Evolutionary conservation across 306 rosid genomes (phyloP).

Genomic region (Medicago ruthenica): DNA sequence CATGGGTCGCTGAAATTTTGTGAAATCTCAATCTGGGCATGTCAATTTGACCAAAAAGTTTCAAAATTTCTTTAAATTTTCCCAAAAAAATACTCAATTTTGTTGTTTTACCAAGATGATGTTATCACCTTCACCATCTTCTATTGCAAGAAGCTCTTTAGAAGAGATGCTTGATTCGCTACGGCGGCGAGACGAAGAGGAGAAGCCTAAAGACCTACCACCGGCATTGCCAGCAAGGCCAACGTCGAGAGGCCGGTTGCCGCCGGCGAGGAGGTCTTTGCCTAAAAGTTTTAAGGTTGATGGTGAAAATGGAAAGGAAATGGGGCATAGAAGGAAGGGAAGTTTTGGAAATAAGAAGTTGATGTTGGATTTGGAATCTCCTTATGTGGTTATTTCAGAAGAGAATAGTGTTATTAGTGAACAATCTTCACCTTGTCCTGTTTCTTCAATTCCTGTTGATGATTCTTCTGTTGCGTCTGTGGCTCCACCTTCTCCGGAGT

Average conservation of each 20-base stretch:
- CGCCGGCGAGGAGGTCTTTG: conserved; percentile 72
- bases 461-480: conserved; percentile 41
- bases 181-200: conserved; percentile 73
- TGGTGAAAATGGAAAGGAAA: conserved; percentile 49
- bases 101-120: conserved; percentile 51
- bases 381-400: conserved; percentile 56
- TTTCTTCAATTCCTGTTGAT: conserved; percentile 45
- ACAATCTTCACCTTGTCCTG: conserved; percentile 25
- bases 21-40: conserved; percentile 37
- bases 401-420: conserved; percentile 37
- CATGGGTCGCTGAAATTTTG: conserved; percentile 39
- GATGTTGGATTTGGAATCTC: conserved; percentile 68
- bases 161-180: conserved; percentile 98
- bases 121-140: conserved; percentile 67
- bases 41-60: conserved; percentile 44
- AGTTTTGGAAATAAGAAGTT: conserved; percentile 69
- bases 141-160: conserved; percentile 79
- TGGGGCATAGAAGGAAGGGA: conserved; percentile 53
- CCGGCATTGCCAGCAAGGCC: conserved; percentile 98
- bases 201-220: conserved; percentile 82
- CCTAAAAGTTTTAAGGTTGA: conserved; percentile 64
- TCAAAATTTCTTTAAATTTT: conserved; percentile 22
- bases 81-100: background rate
- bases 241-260: conserved; percentile 71
- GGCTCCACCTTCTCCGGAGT: conserved; percentile 46